Percentiles rank a stretch among this genome's conserved stretches.
Evolutionary conservation across 2,329 filamentous ascomycete genomes (phyloP).

Genomic region (Pestalotiopsis sp.): DNA sequence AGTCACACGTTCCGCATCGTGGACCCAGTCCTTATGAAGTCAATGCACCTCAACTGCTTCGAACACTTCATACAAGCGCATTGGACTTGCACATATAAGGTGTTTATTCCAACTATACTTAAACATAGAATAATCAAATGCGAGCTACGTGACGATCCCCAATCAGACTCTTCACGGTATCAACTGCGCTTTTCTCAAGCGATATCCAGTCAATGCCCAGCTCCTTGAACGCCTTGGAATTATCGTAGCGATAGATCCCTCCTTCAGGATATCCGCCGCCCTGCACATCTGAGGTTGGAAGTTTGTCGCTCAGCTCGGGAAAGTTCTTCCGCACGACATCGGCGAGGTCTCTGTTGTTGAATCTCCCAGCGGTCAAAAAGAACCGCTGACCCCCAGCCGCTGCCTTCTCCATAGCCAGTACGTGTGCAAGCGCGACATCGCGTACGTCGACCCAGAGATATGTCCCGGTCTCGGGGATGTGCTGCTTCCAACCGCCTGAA

Average conservation of each 20-base stretch:
- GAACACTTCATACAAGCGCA: too few species aligned
- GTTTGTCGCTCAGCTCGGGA: not conserved
- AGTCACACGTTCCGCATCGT: too few species aligned
- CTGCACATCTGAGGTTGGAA: not conserved
- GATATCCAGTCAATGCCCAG: not conserved
- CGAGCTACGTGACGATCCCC: not conserved
- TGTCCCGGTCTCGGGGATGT: not conserved
- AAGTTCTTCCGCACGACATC: not conserved
- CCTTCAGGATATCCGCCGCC: not conserved
- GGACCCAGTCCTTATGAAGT: too few species aligned
- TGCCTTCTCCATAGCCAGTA: not conserved
- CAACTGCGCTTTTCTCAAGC: not conserved
- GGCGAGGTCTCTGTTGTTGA: not conserved
- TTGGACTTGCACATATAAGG: too few species aligned
- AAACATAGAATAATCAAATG: not conserved
- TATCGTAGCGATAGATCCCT: not conserved
- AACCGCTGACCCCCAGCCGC: not conserved
- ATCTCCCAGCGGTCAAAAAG: not conserved
- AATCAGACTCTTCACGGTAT: not conserved
- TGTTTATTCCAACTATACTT: too few species aligned
- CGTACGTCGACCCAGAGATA: constrained; percentile 1
- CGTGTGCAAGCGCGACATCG: constrained; percentile 17
- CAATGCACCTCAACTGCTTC: too few species aligned
- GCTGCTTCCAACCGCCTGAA: not conserved
- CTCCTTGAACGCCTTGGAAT: not conserved